A percentile compares a stretch with the other conserved stretches of the same genome.
Evolutionary conservation across 352 stramenopile species (phyloP).

Genomic region (Pythium aphanidermatum): DNA sequence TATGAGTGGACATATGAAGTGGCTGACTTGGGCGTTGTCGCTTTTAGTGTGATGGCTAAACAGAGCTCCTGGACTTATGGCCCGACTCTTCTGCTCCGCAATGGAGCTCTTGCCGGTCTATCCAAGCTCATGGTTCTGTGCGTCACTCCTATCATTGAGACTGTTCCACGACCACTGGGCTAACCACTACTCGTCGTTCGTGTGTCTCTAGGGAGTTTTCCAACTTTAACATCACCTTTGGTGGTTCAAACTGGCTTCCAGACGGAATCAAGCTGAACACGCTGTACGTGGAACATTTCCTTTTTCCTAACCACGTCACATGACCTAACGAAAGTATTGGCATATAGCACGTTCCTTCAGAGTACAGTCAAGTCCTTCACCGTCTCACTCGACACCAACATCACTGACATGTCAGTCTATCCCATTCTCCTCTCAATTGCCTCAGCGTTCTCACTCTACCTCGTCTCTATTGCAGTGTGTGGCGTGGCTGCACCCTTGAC

Average conservation of each 20-base stretch:
- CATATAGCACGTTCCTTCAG: constrained; percentile 38
- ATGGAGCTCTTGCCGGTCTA: constrained; percentile 18
- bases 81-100: constrained; percentile 16
- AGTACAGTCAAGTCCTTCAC: constrained; percentile 30
- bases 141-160: background rate
- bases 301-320: too few species aligned
- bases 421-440: background rate
- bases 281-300: constrained; percentile 9
- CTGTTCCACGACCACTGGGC: too few species aligned
- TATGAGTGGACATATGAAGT: background rate
- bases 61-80: constrained; percentile 7
- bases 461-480: background rate
- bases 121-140: constrained; percentile 15
- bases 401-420: constrained; percentile 30
- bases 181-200: background rate
- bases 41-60: constrained; percentile 9
- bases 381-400: constrained; percentile 24
- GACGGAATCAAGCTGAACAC: constrained; percentile 4
- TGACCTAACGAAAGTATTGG: too few species aligned
- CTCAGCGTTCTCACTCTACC: background rate
- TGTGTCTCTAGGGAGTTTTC: constrained; percentile 10
- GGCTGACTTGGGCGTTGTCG: background rate
- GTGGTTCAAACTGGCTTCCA: constrained; percentile 17
- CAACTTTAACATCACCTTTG: constrained; percentile 23
- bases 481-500: background rate